Percentiles rank a stretch among this genome's conserved stretches.
These are phyloP conservation scores for Herpetospermum pedunculosum DNA, from an alignment of 306 rosid genomes.

Conservation along the genomic window DNA sequence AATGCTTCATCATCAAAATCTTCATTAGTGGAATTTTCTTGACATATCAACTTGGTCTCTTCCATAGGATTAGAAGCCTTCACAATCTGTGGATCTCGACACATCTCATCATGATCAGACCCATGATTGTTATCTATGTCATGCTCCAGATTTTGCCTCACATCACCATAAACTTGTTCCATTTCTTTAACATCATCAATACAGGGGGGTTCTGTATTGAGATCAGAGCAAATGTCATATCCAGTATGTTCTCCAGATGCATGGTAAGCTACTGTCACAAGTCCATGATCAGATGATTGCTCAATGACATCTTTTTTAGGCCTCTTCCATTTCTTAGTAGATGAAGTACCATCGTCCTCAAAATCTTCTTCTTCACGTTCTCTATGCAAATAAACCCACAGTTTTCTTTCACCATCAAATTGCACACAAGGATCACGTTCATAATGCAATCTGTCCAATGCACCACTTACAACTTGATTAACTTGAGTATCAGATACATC, in stretches of 20 bases:
- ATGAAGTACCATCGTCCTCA: slow-evolving; percentile 98
- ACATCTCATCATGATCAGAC: slow-evolving; percentile 43
- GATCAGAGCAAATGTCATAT: slow-evolving; percentile 76
- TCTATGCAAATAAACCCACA: slow-evolving; percentile 97
- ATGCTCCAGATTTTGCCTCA: slow-evolving; percentile 37
- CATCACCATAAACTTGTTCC: slow-evolving; percentile 41
- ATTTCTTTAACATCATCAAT: slow-evolving; percentile 49
- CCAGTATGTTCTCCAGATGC: slow-evolving; percentile 63
- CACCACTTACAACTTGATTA: slow-evolving; percentile 98
- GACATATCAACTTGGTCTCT: slow-evolving; percentile 60
- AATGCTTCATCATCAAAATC: slow-evolving; percentile 81
- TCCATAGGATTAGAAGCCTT: slow-evolving; percentile 51
- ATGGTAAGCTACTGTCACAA: slow-evolving; percentile 58
- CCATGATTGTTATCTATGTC: slow-evolving; percentile 35
- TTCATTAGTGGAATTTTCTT: slow-evolving; percentile 86
- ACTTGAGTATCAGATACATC: slow-evolving; percentile 96
- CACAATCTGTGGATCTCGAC: slow-evolving; percentile 35
- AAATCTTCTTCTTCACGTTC: slow-evolving; percentile 99
- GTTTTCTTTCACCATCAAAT: slow-evolving; percentile 88
- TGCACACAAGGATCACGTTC: slow-evolving; percentile 99
- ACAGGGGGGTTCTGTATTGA: slow-evolving; percentile 63
- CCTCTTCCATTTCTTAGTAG: slow-evolving; percentile 99
- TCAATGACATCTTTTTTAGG: slow-evolving; percentile 84
- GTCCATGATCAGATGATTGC: slow-evolving; percentile 68
- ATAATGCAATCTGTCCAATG: slow-evolving; percentile 95